Base-by-base conservation (phyloP, 192 early-diverging fungal species). In the Dimargaris xerosporica region DNA sequence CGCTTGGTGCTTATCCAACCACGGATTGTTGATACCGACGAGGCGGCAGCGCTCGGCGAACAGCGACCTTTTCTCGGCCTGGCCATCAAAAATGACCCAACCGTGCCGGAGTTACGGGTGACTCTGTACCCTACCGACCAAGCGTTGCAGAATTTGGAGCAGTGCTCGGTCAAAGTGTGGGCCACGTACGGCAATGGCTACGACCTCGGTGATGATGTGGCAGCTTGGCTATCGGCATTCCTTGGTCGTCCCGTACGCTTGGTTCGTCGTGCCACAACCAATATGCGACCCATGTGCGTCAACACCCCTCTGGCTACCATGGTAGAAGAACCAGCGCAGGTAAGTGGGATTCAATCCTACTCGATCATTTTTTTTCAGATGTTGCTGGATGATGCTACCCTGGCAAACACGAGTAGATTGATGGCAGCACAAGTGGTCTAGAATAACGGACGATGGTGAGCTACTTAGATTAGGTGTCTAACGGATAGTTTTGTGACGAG, bases 1-100 rank as follows among this genome's bases (percentile, higher is more conserved):
- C 58, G 58, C 7, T 44, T 60, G 39, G 58, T 60, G n/a, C 58
- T 60, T n/a, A 43, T 60, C 58, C 34, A 60, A n/a, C 58, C 58
- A 17, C 25, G 28, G 11, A 26, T 60, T n/a, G 25, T 34, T 19
- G 25, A 26, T 28, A 28, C n/a, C 30, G 23, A n/a, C 6, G 54
- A 56, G 28, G 54, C 17, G 5, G 29, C 28, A 13, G 28, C 29
- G 26, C 19, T 56, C 12, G 30, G 17, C 23, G 23, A n/a, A 30
- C n/a, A n/a, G 13, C 26, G 16, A 41, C 34, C 58, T 9, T 13
- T 41, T 19, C 31, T 17, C 1, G 58, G 15, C 23, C 5, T 44
- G 58, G 39, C 5, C n/a, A 21, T 21, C 30, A 19, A 41, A 39
- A 7, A 7, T 7, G 34, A 48, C 47, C 21, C 47, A 23, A 23